Percentiles rank a stretch among this genome's conserved stretches.
Evolutionary conservation across 352 stramenopile genomes (phyloP).

Genomic region (Phytophthora litchii): DNA sequence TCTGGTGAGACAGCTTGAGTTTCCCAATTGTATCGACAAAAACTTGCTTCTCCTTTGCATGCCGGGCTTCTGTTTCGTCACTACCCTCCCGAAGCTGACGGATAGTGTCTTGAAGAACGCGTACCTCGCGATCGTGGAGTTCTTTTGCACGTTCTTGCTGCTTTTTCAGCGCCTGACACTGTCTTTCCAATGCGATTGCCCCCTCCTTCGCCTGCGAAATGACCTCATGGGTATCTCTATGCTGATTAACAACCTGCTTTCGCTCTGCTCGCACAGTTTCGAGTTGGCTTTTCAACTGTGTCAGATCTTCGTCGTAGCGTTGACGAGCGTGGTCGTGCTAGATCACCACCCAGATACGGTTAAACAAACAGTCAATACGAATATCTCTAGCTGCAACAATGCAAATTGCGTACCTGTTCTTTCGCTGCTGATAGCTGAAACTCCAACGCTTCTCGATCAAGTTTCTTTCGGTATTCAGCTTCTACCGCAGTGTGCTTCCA

Average conservation of each 20-base stretch:
- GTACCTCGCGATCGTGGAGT: slow-evolving; percentile 29
- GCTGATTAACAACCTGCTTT: slow-evolving; percentile 26
- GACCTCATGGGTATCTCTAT: slow-evolving; percentile 27
- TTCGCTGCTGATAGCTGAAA: slow-evolving; percentile 24
- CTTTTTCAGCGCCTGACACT: slow-evolving; percentile 28
- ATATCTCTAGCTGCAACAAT: background rate
- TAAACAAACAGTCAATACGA: slow-evolving; percentile 1
- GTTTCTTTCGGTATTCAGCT: slow-evolving; percentile 24
- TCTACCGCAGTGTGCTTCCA: slow-evolving; percentile 40
- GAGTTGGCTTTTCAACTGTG: slow-evolving; percentile 23
- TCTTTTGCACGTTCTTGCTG: slow-evolving; percentile 34
- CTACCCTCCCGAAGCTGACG: slow-evolving; percentile 21
- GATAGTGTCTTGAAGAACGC: slow-evolving; percentile 29
- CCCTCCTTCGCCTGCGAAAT: slow-evolving; percentile 33
- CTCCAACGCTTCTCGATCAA: slow-evolving; percentile 35
- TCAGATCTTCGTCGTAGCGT: slow-evolving; percentile 19
- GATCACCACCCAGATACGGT: too few species aligned
- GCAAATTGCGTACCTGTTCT: slow-evolving; percentile 14
- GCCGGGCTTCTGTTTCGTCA: slow-evolving; percentile 8
- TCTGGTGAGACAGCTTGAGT: slow-evolving; percentile 8
- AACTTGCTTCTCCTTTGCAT: slow-evolving; percentile 16
- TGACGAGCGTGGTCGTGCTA: slow-evolving; percentile 26
- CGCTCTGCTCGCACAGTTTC: slow-evolving; percentile 19
- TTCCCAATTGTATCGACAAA: slow-evolving; percentile 15
- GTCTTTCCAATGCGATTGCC: slow-evolving; percentile 23